Evolutionary conservation across 768 basidiomycete species (phyloP).

Genomic region (Boletus rufocinnamomeus): DNA sequence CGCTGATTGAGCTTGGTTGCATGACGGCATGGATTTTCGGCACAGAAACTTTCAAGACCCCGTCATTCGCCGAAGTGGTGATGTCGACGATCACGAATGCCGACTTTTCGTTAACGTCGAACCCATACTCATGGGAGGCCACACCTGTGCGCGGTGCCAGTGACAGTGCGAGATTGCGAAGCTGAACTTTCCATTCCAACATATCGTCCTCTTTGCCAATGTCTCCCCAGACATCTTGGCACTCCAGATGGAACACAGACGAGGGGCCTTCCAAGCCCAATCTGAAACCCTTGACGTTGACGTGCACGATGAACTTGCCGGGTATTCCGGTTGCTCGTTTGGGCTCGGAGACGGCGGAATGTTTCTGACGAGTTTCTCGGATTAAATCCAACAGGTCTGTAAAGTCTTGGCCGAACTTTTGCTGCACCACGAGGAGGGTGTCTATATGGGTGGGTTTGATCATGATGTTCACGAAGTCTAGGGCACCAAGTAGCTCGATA

Average conservation of each 20-base stretch:
- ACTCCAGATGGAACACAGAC: slow-evolving; percentile 74
- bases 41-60: slow-evolving; percentile 53
- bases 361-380: slow-evolving; percentile 53
- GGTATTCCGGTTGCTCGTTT: slow-evolving; percentile 18
- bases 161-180: slow-evolving; percentile 82
- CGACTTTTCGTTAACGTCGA: slow-evolving; percentile 64
- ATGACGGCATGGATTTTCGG: slow-evolving; percentile 89
- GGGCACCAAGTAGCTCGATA: slow-evolving; percentile 55
- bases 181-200: slow-evolving; percentile 64
- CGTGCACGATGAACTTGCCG: slow-evolving; percentile 47
- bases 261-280: slow-evolving; percentile 74
- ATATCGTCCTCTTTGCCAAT: slow-evolving; percentile 45
- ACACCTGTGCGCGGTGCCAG: slow-evolving; percentile 61
- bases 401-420: slow-evolving; percentile 89
- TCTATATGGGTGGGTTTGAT: slow-evolving; percentile 86
- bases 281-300: slow-evolving; percentile 79
- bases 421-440: slow-evolving; percentile 77
- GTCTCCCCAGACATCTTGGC: slow-evolving; percentile 69
- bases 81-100: slow-evolving; percentile 87
- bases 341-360: slow-evolving; percentile 13
- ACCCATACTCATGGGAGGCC: slow-evolving; percentile 38
- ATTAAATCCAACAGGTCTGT: slow-evolving; percentile 73
- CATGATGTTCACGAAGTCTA: slow-evolving; percentile 71
- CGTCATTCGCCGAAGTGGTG: slow-evolving; percentile 43
- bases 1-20: slow-evolving; percentile 91